phyloP scores from a whole-genome alignment of 208 protist species.

The Tritrichomonas foetus region DNA sequence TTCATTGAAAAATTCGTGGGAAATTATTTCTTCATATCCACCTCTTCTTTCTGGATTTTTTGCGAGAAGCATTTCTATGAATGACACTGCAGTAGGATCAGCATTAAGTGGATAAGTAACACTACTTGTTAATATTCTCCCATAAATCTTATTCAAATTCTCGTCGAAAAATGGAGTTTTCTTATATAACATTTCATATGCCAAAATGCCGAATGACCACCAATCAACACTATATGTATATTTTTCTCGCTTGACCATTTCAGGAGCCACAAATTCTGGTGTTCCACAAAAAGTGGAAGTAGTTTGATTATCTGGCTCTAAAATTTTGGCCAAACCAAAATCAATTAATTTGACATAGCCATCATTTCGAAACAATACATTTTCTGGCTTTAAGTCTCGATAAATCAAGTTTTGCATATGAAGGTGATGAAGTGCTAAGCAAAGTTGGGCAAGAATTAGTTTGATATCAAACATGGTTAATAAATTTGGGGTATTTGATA shows the following conservation, averaged over 20 bases:
- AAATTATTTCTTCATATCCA: background rate
- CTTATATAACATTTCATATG: background rate
- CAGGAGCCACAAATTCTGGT: background rate
- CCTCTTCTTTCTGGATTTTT: background rate
- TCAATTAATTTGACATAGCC: no score
- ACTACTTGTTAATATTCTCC: background rate
- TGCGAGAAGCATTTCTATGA: background rate
- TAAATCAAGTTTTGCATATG: conserved; percentile 46
- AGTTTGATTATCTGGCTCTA: background rate
- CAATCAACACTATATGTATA: background rate
- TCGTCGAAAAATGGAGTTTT: background rate
- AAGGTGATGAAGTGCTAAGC: background rate
- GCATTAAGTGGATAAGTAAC: background rate
- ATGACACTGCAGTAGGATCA: background rate
- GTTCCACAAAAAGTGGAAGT: background rate
- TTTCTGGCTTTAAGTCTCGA: no score
- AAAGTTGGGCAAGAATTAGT: background rate
- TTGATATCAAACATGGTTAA: background rate
- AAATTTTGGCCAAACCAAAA: conserved; percentile 44
- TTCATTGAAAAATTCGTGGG: background rate
- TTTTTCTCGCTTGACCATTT: background rate
- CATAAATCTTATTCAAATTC: background rate
- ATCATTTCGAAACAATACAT: no score
- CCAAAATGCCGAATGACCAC: background rate
- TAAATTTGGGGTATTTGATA: background rate